Evolutionary conservation across 2,329 filamentous ascomycete species (phyloP), one percentile per base, ranked within the genome.

Genomic region (Calycina herbarum): DNA sequence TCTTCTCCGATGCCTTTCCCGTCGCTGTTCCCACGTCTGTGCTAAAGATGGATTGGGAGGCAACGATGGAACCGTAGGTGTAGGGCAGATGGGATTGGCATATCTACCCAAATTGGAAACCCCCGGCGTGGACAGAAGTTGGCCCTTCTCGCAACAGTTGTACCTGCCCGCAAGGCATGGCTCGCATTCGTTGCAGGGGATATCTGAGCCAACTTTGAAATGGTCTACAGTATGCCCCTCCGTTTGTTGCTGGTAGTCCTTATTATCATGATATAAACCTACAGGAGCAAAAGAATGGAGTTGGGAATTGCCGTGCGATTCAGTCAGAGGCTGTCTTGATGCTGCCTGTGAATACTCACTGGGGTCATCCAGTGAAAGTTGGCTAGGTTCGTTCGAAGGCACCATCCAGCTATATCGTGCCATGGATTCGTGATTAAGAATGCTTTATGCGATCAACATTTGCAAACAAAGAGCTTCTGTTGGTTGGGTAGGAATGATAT

Each of bases 1-100:
- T 42, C 73, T 71, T 48, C 72, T 66, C 40, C 74, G 72, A 6
- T 74, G 73, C 31, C 71, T 73, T 20, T 79, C 75, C 35, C 76
- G 72, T 48, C 75, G 75, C 48, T 73, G 69, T 62, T 75, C 75
- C 29, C 73, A 64, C 62, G 69, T 67, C 20, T 66, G 70, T 33
- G 40, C 65, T 60, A 71, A 29, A 42, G 66, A 64, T 38, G 66
- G 70, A 24, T 67, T 67, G n/a, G 67, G 60, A 57, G 71, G 67
- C 57, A 73, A 71, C 51, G 70, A 75, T 51, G 73, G 72, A 24
- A 74, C 64, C 51, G 69, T 74, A 13, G 73, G 73, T 27, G 68
- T 69, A 42, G 72, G 29, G 29, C 29, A 62, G 67, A 54, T 27
- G 20, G 48, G 20, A 54, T 54, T 54, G 20, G 20, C 10, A 54